Conservation (phyloP, 106 monocot species). For the Dendrobium catenatum region DNA sequence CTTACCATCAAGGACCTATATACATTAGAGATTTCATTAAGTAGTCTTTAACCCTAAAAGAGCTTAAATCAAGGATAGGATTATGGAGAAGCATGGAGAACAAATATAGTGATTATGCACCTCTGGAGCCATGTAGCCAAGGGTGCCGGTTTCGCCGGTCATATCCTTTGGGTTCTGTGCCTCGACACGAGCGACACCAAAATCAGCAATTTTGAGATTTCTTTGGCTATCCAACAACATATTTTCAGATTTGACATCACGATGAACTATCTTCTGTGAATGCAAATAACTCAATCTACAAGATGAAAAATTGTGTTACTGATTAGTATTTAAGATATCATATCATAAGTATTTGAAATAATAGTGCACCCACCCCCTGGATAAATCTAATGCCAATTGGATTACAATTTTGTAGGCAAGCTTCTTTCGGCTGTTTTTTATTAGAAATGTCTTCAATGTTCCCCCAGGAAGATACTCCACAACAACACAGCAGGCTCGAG, state of each 20-base stretch:
- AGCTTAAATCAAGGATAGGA: not conserved
- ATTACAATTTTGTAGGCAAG: constrained; percentile 58
- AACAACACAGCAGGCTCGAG: constrained; percentile 51
- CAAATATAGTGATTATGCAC: constrained; percentile 11
- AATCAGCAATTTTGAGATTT: constrained; percentile 79
- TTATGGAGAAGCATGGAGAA: not conserved
- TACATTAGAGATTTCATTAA: not conserved
- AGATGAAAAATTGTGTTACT: not conserved
- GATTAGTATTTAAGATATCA: not conserved
- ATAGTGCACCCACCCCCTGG: constrained; percentile 43
- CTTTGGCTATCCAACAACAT: constrained; percentile 49
- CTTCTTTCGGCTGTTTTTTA: constrained; percentile 43
- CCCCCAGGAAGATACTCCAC: constrained; percentile 65
- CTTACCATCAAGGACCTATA: constrained; percentile 57
- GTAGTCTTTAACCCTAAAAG: not conserved
- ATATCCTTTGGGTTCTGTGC: constrained; percentile 72
- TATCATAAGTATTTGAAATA: not conserved
- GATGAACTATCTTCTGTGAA: constrained; percentile 71
- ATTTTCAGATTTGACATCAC: constrained; percentile 84
- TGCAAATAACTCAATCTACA: constrained; percentile 79
- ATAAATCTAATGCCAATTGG: constrained; percentile 60
- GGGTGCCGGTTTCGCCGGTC: constrained; percentile 71
- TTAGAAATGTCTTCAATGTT: constrained; percentile 55
- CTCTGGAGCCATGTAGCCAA: constrained; percentile 91
- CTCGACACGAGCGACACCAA: constrained; percentile 84